These are phyloP conservation scores for Paspalum vaginatum DNA, from an alignment of 176 grass and related monocot species.

Conservation along the genomic window DNA sequence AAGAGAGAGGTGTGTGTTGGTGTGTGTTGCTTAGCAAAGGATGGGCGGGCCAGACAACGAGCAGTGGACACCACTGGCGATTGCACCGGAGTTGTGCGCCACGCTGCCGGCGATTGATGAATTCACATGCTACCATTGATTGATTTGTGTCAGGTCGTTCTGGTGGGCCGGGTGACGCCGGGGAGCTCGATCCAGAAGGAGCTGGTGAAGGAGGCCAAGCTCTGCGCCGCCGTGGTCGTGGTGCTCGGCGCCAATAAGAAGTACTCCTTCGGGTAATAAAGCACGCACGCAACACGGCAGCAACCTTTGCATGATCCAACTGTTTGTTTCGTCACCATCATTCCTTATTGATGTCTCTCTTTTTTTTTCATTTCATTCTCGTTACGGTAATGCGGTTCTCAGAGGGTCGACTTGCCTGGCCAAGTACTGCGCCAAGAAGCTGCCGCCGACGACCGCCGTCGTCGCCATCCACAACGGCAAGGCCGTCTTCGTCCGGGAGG, in stretches of 20 bases:
- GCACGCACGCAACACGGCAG: background rate
- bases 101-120: constrained; percentile 23
- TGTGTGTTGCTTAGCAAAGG: too few relatives aligned
- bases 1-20: constrained; percentile 58
- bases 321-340: constrained; percentile 25
- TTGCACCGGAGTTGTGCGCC: constrained; percentile 11
- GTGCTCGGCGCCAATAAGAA: constrained; percentile 84
- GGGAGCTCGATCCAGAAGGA: constrained; percentile 83
- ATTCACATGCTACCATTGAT: constrained; percentile 19
- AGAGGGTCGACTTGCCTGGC: constrained; percentile 74
- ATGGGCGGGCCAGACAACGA: background rate
- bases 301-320: constrained; percentile 56
- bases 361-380: background rate
- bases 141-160: constrained; percentile 55
- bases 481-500: constrained; percentile 69
- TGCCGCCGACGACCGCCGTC: constrained; percentile 73
- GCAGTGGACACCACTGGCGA: background rate
- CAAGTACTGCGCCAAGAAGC: constrained; percentile 91
- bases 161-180: constrained; percentile 81
- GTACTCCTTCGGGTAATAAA: constrained; percentile 71
- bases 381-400: constrained; percentile 31
- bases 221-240: constrained; percentile 70
- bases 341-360: background rate
- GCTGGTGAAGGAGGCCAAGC: constrained; percentile 88
- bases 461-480: constrained; percentile 82